These are phyloP conservation scores for Pugionium dolabratum DNA, from an alignment of 345 rosid genomes.

Conservation along the genomic window DNA sequence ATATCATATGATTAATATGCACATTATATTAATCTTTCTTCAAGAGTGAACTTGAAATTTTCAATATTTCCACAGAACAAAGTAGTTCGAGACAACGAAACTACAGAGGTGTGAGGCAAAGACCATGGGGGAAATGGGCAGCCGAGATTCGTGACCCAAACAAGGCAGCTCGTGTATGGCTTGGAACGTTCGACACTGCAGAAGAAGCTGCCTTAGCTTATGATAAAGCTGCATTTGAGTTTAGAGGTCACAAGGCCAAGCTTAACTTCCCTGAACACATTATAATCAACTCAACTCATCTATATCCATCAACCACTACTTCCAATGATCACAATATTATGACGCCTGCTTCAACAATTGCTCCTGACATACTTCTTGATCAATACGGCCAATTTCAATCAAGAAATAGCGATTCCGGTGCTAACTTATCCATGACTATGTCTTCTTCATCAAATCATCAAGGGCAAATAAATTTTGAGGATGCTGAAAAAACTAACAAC, in stretches of 20 bases:
- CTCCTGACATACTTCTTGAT: slow-evolving; percentile 40
- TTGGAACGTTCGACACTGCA: slow-evolving; percentile 32
- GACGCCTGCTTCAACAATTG: slow-evolving; percentile 8
- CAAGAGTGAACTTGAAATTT: slow-evolving; percentile 1
- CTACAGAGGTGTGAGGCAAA: slow-evolving; percentile 34
- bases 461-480: slow-evolving; percentile 15
- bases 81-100: slow-evolving; percentile 25
- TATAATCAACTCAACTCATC: slow-evolving; percentile 21
- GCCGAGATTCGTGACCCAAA: slow-evolving; percentile 39
- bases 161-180: slow-evolving; percentile 43
- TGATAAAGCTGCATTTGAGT: slow-evolving; percentile 39
- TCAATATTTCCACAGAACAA: slow-evolving; percentile 19
- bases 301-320: slow-evolving; percentile 17
- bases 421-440: slow-evolving; percentile 20
- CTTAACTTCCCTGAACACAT: slow-evolving; percentile 39
- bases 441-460: slow-evolving; percentile 8
- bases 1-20: slow-evolving; percentile 11
- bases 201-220: slow-evolving; percentile 29
- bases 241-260: slow-evolving; percentile 41
- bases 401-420: not conserved
- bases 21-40: not conserved
- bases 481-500: slow-evolving; percentile 12
- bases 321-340: not conserved
- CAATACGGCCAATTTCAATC: slow-evolving; percentile 24
- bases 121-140: slow-evolving; percentile 29